Evolutionary conservation across 371 early-diverging fungal genomes (phyloP).

Genomic region (Smittium culicis): DNA sequence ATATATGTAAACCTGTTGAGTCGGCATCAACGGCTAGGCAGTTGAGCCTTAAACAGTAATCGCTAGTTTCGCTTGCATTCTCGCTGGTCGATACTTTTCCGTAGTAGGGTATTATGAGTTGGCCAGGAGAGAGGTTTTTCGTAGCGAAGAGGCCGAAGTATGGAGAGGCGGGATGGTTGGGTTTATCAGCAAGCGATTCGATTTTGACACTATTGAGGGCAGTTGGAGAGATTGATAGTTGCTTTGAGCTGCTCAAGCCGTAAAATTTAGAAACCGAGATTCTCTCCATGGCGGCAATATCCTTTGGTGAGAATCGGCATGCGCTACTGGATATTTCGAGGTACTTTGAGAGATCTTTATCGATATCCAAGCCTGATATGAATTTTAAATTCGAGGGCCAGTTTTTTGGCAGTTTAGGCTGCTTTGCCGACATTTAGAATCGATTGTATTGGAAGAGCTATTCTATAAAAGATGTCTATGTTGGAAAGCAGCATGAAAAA

Average conservation of each 20-base stretch:
- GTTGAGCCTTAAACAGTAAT: conserved; percentile 6
- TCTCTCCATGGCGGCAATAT: background rate
- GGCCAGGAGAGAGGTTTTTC: conserved; percentile 1
- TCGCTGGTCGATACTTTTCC: conserved; percentile 4
- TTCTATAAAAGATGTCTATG: no score
- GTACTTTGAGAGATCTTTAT: background rate
- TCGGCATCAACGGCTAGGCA: conserved; percentile 6
- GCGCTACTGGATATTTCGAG: background rate
- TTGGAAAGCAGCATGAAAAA: no score
- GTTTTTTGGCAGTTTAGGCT: conserved; percentile 2
- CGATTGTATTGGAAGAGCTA: no score
- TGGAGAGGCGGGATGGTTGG: conserved; percentile 9
- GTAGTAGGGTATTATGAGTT: conserved; percentile 11
- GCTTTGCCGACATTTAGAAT: background rate
- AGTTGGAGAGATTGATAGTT: background rate
- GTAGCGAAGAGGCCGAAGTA: conserved; percentile 10
- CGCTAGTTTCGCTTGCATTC: conserved; percentile 8
- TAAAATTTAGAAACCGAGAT: conserved; percentile 2
- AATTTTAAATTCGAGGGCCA: conserved; percentile 5
- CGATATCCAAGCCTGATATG: background rate
- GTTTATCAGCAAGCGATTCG: background rate
- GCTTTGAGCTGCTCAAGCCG: background rate
- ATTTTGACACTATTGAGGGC: background rate
- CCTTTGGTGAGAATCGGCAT: background rate
- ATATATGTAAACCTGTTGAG: background rate